Evolutionary conservation across 345 rosid species (phyloP).

Genomic region (Arabidopsis suecica): DNA sequence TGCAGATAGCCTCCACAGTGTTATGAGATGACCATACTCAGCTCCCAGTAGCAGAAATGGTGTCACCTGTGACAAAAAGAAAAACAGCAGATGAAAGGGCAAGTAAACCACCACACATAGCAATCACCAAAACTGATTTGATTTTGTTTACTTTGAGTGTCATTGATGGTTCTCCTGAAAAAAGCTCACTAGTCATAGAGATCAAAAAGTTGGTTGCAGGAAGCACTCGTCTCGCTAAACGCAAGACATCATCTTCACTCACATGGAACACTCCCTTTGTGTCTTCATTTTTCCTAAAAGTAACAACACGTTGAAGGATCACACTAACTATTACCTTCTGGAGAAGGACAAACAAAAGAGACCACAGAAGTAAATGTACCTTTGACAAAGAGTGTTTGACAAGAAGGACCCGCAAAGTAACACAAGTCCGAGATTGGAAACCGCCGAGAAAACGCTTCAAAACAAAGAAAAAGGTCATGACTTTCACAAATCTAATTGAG

Average conservation of each 20-base stretch:
- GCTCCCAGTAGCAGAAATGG: slow-evolving; percentile 92
- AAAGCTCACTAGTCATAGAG: slow-evolving; percentile 65
- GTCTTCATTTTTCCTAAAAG: slow-evolving; percentile 54
- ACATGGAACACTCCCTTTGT: slow-evolving; percentile 56
- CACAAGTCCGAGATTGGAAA: slow-evolving; percentile 85
- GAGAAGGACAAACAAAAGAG: neutral
- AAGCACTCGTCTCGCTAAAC: slow-evolving; percentile 65
- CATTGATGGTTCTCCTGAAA: slow-evolving; percentile 94
- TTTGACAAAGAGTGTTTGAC: slow-evolving; percentile 75
- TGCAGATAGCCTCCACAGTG: slow-evolving; percentile 74
- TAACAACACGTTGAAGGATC: slow-evolving; percentile 11
- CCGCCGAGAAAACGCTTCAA: slow-evolving; percentile 68
- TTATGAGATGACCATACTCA: slow-evolving; percentile 81
- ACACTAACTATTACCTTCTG: neutral
- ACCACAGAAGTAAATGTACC: slow-evolving; percentile 45
- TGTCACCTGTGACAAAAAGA: slow-evolving; percentile 59
- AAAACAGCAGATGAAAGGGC: slow-evolving; percentile 8
- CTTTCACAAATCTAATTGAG: slow-evolving; percentile 5
- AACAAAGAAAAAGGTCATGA: slow-evolving; percentile 13
- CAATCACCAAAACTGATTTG: slow-evolving; percentile 5
- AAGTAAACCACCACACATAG: neutral
- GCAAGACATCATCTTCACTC: slow-evolving; percentile 72
- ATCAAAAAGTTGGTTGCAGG: slow-evolving; percentile 81
- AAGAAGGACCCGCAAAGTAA: slow-evolving; percentile 79
- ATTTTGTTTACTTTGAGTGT: slow-evolving; percentile 72